Conservation (phyloP, 1,139 yeast genomes). For the Scheffersomyces titani region DNA sequence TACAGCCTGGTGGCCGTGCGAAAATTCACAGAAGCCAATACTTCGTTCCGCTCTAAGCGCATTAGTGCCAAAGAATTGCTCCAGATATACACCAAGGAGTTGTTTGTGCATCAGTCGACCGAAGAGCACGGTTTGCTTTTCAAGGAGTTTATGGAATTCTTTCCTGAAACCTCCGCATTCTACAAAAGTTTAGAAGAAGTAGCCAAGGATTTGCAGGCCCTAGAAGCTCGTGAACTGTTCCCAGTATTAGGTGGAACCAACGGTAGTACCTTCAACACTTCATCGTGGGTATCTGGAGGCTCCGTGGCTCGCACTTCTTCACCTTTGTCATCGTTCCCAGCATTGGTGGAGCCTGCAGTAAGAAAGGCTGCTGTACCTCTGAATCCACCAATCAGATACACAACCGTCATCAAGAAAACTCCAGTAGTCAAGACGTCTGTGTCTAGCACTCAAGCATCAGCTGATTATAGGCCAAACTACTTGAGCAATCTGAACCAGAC, state of each 20-base stretch:
- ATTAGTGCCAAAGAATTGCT: slow-evolving; percentile 53
- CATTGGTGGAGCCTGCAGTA: slow-evolving; percentile 41
- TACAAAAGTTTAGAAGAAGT: slow-evolving; percentile 26
- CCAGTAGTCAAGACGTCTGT: slow-evolving; percentile 14
- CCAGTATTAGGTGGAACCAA: slow-evolving; percentile 34
- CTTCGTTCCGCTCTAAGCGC: slow-evolving; percentile 46
- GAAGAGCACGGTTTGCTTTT: slow-evolving; percentile 56
- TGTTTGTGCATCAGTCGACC: slow-evolving; percentile 46
- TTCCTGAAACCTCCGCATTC: slow-evolving; percentile 36
- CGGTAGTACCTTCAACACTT: slow-evolving; percentile 12
- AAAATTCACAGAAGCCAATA: slow-evolving; percentile 53
- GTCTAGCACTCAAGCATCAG: slow-evolving; percentile 18
- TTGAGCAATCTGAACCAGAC: slow-evolving; percentile 22
- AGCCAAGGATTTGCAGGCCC: slow-evolving; percentile 21
- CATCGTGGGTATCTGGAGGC: slow-evolving; percentile 29
- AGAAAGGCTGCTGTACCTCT: slow-evolving; percentile 18
- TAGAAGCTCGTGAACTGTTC: slow-evolving; percentile 26
- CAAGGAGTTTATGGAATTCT: slow-evolving; percentile 58
- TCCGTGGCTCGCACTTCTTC: slow-evolving; percentile 15
- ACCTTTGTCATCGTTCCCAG: slow-evolving; percentile 51
- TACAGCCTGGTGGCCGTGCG: slow-evolving; percentile 51
- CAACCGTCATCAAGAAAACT: slow-evolving; percentile 38
- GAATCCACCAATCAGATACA: slow-evolving; percentile 38
- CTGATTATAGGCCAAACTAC: slow-evolving; percentile 32
- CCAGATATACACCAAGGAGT: slow-evolving; percentile 41